Percentiles rank a stretch among this genome's conserved stretches.
phyloP scores from a whole-genome alignment of 176 grass and related monocot species.

The Triticum dicoccoides region DNA sequence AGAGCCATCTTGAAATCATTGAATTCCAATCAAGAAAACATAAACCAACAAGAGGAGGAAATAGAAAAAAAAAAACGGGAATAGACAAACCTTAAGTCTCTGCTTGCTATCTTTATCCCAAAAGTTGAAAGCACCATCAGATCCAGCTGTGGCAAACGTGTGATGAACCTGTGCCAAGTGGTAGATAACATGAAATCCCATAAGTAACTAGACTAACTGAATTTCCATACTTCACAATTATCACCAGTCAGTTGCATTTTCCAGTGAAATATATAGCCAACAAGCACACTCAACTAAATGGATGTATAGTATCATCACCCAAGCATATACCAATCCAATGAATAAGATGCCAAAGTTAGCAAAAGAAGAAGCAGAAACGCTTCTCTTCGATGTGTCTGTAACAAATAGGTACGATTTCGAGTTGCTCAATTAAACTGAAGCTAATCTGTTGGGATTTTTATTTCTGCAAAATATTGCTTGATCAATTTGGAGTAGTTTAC shows the following conservation, averaged over 20 bases:
- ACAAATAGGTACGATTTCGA: not conserved
- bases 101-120: slow-evolving; percentile 93
- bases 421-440: not conserved
- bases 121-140: slow-evolving; percentile 87
- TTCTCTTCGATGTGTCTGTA: not conserved
- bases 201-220: slow-evolving; percentile 8
- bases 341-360: not conserved
- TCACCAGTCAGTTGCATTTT: slow-evolving; percentile 14
- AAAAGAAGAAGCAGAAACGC: not conserved
- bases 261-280: slow-evolving; percentile 20
- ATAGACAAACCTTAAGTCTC: slow-evolving; percentile 69
- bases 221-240: not conserved
- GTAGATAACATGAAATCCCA: slow-evolving; percentile 16
- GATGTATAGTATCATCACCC: slow-evolving; percentile 9
- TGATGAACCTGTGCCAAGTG: slow-evolving; percentile 63
- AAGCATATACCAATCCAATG: slow-evolving; percentile 7
- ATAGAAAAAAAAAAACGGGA: not conserved
- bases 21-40: slow-evolving; percentile 7
- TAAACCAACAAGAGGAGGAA: not conserved
- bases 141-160: slow-evolving; percentile 85
- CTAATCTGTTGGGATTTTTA: not conserved
- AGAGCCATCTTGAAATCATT: slow-evolving; percentile 1
- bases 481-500: slow-evolving; percentile 4
- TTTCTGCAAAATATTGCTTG: not conserved
- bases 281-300: not conserved